phyloP scores from a whole-genome alignment of 306 rosid genomes.

The Quercus gilva region DNA sequence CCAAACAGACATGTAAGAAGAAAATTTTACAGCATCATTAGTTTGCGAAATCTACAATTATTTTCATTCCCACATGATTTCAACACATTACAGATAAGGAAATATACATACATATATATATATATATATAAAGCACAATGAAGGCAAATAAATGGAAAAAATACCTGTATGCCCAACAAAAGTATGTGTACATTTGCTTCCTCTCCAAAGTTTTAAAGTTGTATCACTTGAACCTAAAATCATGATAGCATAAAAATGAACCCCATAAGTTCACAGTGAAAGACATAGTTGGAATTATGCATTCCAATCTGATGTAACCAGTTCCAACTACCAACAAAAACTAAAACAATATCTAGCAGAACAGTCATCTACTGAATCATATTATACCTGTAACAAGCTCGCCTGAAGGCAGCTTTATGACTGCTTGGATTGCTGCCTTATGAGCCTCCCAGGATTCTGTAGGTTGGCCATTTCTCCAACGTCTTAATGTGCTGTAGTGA shows the following conservation, averaged over 20 bases:
- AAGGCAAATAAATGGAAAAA: background rate
- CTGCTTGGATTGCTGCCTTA: conserved; percentile 75
- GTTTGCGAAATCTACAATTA: background rate
- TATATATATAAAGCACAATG: background rate
- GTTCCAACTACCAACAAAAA: background rate
- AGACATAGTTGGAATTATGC: background rate
- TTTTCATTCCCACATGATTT: background rate
- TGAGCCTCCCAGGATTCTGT: conserved; percentile 89
- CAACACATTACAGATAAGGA: background rate
- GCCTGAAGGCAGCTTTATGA: conserved; percentile 81
- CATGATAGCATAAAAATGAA: conserved; percentile 15
- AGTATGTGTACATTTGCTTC: conserved; percentile 70
- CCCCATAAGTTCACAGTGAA: conserved; percentile 19
- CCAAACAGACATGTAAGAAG: too few species aligned
- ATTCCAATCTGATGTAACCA: background rate
- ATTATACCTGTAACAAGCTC: conserved; percentile 76
- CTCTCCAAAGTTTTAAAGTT: conserved; percentile 87
- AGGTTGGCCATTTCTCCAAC: conserved; percentile 79
- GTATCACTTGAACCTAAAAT: conserved; percentile 81
- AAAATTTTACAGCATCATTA: background rate
- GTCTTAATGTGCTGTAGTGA: conserved; percentile 59
- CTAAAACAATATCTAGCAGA: conserved; percentile 5
- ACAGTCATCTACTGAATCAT: conserved; percentile 18
- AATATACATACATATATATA: too few species aligned
- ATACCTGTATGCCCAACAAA: conserved; percentile 88